phyloP scores from a whole-genome alignment of 2,329 filamentous ascomycete genomes.

The Fusarium fracticaudum region DNA sequence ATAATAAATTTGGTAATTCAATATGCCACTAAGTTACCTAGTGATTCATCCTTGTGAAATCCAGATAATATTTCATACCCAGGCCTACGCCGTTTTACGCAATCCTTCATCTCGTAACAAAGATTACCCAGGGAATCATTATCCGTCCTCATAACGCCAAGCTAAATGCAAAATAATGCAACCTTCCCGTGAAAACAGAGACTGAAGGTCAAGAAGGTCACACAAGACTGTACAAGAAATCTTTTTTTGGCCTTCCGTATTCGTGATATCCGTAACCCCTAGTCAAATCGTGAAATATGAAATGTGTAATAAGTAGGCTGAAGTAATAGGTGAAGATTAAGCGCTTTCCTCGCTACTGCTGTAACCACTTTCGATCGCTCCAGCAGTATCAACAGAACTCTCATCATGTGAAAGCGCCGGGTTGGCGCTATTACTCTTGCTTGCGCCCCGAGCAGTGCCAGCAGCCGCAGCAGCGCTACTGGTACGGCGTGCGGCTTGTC shows the following conservation, averaged over 20 bases:
- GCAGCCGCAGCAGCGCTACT: slow-evolving; percentile 49
- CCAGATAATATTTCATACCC: not conserved
- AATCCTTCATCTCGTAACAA: not conserved
- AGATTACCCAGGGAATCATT: slow-evolving; percentile 26
- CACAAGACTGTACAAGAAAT: not conserved
- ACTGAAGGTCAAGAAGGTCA: not conserved
- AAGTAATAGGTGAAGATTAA: not conserved
- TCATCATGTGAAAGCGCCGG: slow-evolving; percentile 39
- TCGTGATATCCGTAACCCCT: not conserved
- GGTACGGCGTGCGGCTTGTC: slow-evolving; percentile 29
- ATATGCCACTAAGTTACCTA: not conserved
- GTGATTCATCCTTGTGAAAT: not conserved
- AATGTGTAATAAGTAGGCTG: not conserved
- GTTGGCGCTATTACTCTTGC: slow-evolving; percentile 47
- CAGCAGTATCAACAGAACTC: slow-evolving; percentile 55
- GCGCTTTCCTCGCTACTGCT: slow-evolving; percentile 48
- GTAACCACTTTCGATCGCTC: slow-evolving; percentile 51
- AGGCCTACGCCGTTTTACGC: slow-evolving; percentile 1
- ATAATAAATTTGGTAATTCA: slow-evolving; percentile 26
- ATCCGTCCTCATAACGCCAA: slow-evolving; percentile 32
- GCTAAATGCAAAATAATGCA: slow-evolving; percentile 34
- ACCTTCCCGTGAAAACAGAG: slow-evolving; percentile 6
- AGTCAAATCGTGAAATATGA: not conserved
- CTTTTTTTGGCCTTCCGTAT: slow-evolving; percentile 1
- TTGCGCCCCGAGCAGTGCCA: slow-evolving; percentile 44